Conservation (phyloP, 495 filamentous ascomycete species). For the Beverwykella pulmonaria region DNA sequence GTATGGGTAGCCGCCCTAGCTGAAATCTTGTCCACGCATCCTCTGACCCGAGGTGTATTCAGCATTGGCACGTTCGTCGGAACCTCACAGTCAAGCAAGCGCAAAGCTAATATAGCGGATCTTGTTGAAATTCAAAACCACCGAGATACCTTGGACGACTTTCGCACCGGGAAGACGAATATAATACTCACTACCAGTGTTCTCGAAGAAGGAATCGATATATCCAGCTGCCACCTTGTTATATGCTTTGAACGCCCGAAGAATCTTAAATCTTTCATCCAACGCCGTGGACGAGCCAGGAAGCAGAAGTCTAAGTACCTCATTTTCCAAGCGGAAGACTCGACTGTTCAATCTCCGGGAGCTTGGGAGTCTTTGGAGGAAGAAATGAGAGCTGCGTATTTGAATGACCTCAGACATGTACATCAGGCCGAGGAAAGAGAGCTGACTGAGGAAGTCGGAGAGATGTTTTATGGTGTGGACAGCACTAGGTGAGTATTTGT, state of each 20-base stretch:
- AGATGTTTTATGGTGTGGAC: conserved; percentile 53
- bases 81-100: conserved; percentile 55
- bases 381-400: conserved; percentile 73
- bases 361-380: conserved; percentile 66
- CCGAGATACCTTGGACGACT: conserved; percentile 63
- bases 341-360: conserved; percentile 39
- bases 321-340: conserved; percentile 58
- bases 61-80: conserved; percentile 71
- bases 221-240: conserved; percentile 81
- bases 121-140: conserved; percentile 60
- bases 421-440: conserved; percentile 56
- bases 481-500: conserved; percentile 57
- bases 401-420: conserved; percentile 65
- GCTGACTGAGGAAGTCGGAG: conserved; percentile 50
- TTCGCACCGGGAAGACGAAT: conserved; percentile 70
- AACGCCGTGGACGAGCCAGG: conserved; percentile 82
- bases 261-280: conserved; percentile 84
- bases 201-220: conserved; percentile 89
- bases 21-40: conserved; percentile 65
- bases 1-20: conserved; percentile 69
- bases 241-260: conserved; percentile 79
- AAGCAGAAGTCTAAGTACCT: conserved; percentile 70
- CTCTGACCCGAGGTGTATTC: conserved; percentile 60
- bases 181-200: conserved; percentile 83
- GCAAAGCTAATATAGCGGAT: conserved; percentile 62